phyloP scores from a whole-genome alignment of 495 filamentous ascomycete species.

The Gamarada debralockiae region DNA sequence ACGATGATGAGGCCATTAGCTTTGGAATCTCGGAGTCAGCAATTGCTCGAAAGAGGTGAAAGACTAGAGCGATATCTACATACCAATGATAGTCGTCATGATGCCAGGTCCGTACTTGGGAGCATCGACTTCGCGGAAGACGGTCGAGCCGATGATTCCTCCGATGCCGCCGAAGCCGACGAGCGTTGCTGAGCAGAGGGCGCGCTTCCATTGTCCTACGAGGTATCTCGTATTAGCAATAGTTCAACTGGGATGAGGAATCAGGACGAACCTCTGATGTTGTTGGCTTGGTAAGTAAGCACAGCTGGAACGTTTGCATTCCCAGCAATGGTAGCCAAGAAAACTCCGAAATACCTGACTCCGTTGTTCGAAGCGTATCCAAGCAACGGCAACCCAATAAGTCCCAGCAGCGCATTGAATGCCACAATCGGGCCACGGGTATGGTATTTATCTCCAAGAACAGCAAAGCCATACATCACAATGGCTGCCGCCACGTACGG shows the following conservation, averaged over 20 bases:
- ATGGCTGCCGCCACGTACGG: constrained; percentile 58
- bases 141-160: constrained; percentile 52
- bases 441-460: constrained; percentile 52
- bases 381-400: no score
- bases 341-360: constrained; percentile 58
- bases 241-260: neutral
- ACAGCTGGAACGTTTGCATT: constrained; percentile 57
- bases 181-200: constrained; percentile 52
- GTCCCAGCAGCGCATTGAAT: constrained; percentile 45
- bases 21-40: no score
- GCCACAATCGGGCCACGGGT: constrained; percentile 54
- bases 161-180: constrained; percentile 55
- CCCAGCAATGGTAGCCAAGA: constrained; percentile 53
- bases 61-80: no score
- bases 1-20: constrained; percentile 42
- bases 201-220: constrained; percentile 63
- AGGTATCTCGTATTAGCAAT: constrained; percentile 29
- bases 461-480: constrained; percentile 52
- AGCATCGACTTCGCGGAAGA: constrained; percentile 52
- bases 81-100: no score
- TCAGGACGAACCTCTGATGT: constrained; percentile 29
- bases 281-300: constrained; percentile 55
- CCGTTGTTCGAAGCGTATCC: neutral
- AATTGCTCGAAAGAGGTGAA: neutral
- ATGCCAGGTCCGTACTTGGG: constrained; percentile 51